Evolutionary conservation across 805 yeast species (phyloP), one percentile per base, ranked within the genome.

Genomic region (Metschnikowia baotianmanensis): DNA sequence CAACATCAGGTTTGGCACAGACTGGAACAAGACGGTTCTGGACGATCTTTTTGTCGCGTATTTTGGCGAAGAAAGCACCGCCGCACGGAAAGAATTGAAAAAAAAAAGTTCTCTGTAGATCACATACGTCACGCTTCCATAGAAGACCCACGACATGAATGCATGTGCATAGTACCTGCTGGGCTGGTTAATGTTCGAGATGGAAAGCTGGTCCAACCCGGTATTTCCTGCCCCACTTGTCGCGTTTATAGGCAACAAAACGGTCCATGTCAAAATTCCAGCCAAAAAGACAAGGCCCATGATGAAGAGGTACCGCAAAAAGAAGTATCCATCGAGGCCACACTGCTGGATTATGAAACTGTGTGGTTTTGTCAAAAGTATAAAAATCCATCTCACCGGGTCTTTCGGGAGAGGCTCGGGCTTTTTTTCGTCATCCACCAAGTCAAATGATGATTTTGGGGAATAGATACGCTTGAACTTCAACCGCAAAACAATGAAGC

Each of bases 321-420:
- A 91, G 57, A 93, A 82, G 67, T 86, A 91, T 5, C 96, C 97
- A 59, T 91, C 98, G n/a, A 91, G 59, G 13, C 97, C 98, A 16
- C 93, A 83, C 55, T 91, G 95, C 50, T 83, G 81, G 44, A 91
- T 78, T 40, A 90, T 72, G 56, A 86, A 86, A 34, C 83, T 67
- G 41, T 86, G 89, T 1, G 87, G 78, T 56, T 85, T 82, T 34
- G 74, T 64, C 36, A 86, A 52, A 21, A 91, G 58, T 6, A 82
- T 80, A 7, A 62, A 48, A 9, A 89, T 42, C 98, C 97, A 90
- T 23, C 74, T 67, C 57, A 81, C 62, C 2, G 83, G 71, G 25
- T 89, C 93, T 16, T 61, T 61, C 1, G 90, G 83, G 32, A 89
- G 67, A 1, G 93, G 88, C 22, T 77, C 81, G 0, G 96, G 95